These are phyloP conservation scores for Mycena galopus DNA, from an alignment of 768 basidiomycete genomes.

Conservation along the genomic window DNA sequence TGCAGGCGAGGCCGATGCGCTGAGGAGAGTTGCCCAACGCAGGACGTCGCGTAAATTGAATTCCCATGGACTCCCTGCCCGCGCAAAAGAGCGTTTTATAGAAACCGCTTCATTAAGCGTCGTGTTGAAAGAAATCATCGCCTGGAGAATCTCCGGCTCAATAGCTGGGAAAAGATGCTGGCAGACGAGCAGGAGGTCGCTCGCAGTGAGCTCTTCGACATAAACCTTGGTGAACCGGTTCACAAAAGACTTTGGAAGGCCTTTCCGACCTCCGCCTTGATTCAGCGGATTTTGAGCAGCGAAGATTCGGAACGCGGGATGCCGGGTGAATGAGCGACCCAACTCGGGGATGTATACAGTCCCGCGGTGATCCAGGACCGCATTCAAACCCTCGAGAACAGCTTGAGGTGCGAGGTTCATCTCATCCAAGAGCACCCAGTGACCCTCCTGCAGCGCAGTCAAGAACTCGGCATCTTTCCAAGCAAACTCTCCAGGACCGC, in stretches of 20 bases:
- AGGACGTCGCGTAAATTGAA: conserved; percentile 97
- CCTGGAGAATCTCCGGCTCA: conserved; percentile 64
- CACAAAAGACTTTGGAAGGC: conserved; percentile 95
- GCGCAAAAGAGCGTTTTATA: conserved; percentile 74
- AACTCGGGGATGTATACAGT: conserved; percentile 96
- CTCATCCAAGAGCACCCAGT: conserved; percentile 98
- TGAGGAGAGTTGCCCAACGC: conserved; percentile 82
- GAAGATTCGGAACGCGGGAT: conserved; percentile 96
- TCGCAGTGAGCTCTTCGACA: conserved; percentile 82
- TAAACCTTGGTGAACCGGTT: conserved; percentile 99
- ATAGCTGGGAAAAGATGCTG: conserved; percentile 76
- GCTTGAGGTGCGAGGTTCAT: conserved; percentile 99
- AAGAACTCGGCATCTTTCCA: conserved; percentile 99
- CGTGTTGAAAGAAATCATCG: conserved; percentile 89
- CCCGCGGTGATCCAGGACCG: conserved; percentile 95
- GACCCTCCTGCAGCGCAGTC: conserved; percentile 91
- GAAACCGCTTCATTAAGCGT: conserved; percentile 77
- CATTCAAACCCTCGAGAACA: conserved; percentile 96
- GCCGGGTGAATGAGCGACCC: conserved; percentile 86
- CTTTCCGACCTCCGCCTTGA: conserved; percentile 98
- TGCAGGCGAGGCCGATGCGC: conserved; percentile 42
- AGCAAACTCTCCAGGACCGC: conserved; percentile 90
- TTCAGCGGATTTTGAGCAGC: conserved; percentile 97
- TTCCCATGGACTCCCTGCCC: conserved; percentile 94
- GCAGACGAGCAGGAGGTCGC: conserved; percentile 86